phyloP scores from a whole-genome alignment of 2,329 filamentous ascomycete genomes.

The Tolypocladium capitatum region DNA sequence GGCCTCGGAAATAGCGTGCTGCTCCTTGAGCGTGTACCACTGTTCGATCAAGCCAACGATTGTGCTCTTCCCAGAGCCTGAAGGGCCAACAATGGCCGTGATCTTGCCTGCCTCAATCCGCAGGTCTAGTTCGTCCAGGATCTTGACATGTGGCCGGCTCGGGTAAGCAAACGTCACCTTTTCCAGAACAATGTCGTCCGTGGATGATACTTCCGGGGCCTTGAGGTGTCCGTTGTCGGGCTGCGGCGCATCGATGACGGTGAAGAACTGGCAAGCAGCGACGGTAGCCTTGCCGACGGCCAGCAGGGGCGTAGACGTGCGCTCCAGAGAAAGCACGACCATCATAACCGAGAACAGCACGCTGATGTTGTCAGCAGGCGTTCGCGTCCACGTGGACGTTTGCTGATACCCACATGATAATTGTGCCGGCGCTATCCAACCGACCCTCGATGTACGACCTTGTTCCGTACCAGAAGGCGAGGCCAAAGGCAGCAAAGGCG shows the following conservation, averaged over 20 bases:
- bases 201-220: constrained; percentile 23
- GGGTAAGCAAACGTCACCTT: constrained; percentile 64
- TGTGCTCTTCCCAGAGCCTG: constrained; percentile 62
- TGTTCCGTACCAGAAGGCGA: constrained; percentile 51
- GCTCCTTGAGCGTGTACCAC: constrained; percentile 52
- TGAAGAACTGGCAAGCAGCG: constrained; percentile 44
- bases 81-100: constrained; percentile 62
- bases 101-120: constrained; percentile 50
- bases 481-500: constrained; percentile 37
- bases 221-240: constrained; percentile 21
- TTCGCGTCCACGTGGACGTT: background rate
- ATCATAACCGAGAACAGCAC: constrained; percentile 47
- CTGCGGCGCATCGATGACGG: constrained; percentile 35
- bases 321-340: constrained; percentile 41
- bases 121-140: constrained; percentile 46
- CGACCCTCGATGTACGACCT: constrained; percentile 33
- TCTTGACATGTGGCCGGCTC: constrained; percentile 47
- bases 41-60: constrained; percentile 58
- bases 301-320: constrained; percentile 44
- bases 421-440: constrained; percentile 35
- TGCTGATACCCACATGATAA: constrained; percentile 41
- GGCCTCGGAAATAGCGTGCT: constrained; percentile 36
- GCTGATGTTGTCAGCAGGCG: constrained; percentile 6
- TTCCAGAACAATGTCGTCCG: constrained; percentile 34
- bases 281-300: constrained; percentile 44